A percentile compares a stretch with the other conserved stretches of the same genome.
phyloP scores from a whole-genome alignment of 441 rosid species.

The Arabidopsis hybrid region DNA sequence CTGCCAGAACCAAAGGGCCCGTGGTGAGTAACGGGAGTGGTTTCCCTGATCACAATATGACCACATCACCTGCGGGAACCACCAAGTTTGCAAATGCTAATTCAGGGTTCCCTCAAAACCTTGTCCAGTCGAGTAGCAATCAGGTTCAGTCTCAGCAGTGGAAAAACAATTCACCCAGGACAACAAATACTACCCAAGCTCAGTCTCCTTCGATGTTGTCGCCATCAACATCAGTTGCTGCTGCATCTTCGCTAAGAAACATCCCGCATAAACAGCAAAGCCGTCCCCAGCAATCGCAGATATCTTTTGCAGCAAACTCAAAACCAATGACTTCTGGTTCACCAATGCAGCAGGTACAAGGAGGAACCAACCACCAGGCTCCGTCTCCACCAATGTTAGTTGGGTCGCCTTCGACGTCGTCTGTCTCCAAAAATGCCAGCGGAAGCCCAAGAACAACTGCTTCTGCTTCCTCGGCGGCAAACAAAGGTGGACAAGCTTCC shows the following conservation, averaged over 20 bases:
- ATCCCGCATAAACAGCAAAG: slow-evolving; percentile 78
- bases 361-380: slow-evolving; percentile 58
- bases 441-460: slow-evolving; percentile 89
- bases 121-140: slow-evolving; percentile 69
- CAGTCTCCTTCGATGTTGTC: slow-evolving; percentile 62
- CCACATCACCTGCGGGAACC: slow-evolving; percentile 55
- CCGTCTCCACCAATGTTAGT: slow-evolving; percentile 71
- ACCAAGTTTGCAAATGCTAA: slow-evolving; percentile 62
- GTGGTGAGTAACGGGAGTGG: slow-evolving; percentile 69
- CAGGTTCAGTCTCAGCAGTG: slow-evolving; percentile 84
- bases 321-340: slow-evolving; percentile 56
- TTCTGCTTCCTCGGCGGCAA: slow-evolving; percentile 59
- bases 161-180: slow-evolving; percentile 73
- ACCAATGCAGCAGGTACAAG: slow-evolving; percentile 64
- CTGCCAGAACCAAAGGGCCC: slow-evolving; percentile 71
- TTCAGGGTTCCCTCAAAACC: slow-evolving; percentile 71
- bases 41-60: slow-evolving; percentile 67
- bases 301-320: slow-evolving; percentile 80
- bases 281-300: slow-evolving; percentile 80
- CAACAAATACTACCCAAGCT: slow-evolving; percentile 58
- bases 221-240: slow-evolving; percentile 47
- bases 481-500: slow-evolving; percentile 77
- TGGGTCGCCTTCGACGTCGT: slow-evolving; percentile 87
- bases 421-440: slow-evolving; percentile 83
- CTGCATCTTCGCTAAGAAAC: slow-evolving; percentile 66